Base-by-base conservation (phyloP, 352 stramenopile species). In the Globisporangium polare region DNA sequence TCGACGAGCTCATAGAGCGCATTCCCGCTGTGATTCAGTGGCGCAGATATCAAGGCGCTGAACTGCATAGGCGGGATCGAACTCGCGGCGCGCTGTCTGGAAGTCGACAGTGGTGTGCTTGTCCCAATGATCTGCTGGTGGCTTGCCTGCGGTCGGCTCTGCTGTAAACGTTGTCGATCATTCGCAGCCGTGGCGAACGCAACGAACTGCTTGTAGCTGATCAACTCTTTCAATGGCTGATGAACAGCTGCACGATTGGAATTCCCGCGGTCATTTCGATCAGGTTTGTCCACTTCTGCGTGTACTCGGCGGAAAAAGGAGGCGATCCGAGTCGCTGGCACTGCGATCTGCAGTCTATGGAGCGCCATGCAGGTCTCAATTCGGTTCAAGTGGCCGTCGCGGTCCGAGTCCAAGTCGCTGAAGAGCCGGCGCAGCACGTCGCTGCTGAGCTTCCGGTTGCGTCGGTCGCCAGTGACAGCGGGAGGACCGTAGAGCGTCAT, bases 391-490 rank as follows among this genome's bases (percentile, higher is more conserved):
- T 78, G 75, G 1, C 85, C 80, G 53, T 94, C 83, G 29, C 68
- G 77, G 54, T 94, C 75, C 0, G 61, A 56, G 55, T 94, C 85
- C 45, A 94, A 59, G 53, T 92, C 81, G 39, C 69, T 89, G 54
- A 94, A 94, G n/a, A 94, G 79, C 2, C 83, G 75, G 1, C 85
- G 80, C 43, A 94, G 60, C 9, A 92, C 70, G 47, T 89, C 75
- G 3, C 62, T 60, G 22, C 87, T 86, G 5, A 88, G 66, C 17
- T 62, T 53, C 2, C 54, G 26, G 17, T 41, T 42, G 15, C 18
- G 47, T 0, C 9, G 15, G 10, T 66, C 33, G 17, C 54, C 60
- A 13, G 39, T 47, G 20, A 39, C 51, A 18, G 63, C 71, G 27
- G 66, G 72, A 0, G 73, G 72, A 17, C 74, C 80, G 69, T 89